Percentiles rank a stretch among this genome's conserved stretches.
phyloP scores from a whole-genome alignment of 1,139 yeast species.

The Blastobotrys ciferrii region DNA sequence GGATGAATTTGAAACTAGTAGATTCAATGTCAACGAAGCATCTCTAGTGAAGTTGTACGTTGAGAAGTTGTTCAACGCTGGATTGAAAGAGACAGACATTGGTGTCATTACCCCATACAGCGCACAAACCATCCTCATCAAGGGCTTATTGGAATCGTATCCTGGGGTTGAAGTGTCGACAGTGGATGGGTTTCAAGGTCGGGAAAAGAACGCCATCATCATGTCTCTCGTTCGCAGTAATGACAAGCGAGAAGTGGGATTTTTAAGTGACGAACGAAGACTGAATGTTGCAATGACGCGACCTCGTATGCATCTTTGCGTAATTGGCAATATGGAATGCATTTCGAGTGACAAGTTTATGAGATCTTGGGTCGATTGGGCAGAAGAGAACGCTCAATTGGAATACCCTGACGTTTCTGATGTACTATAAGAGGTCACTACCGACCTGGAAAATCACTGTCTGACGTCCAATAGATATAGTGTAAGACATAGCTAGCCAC shows the following conservation, averaged over 20 bases:
- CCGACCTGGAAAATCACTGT: too few species aligned
- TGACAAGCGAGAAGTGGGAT: conserved; percentile 64
- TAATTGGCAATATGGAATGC: conserved; percentile 81
- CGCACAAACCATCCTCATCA: conserved; percentile 73
- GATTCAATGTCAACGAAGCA: conserved; percentile 74
- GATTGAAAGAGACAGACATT: conserved; percentile 45
- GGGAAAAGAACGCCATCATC: conserved; percentile 83
- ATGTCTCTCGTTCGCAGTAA: conserved; percentile 82
- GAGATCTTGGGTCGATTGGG: conserved; percentile 67
- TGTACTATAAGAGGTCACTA: conserved; percentile 18
- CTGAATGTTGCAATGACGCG: conserved; percentile 91
- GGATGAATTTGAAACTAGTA: conserved; percentile 39
- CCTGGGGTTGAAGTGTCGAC: conserved; percentile 76
- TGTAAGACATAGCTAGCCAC: too few species aligned
- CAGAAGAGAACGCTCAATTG: conserved; percentile 64
- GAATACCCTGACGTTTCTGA: conserved; percentile 58
- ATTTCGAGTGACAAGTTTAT: conserved; percentile 51
- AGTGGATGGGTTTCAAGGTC: conserved; percentile 90
- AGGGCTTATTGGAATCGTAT: conserved; percentile 43
- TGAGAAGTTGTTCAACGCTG: conserved; percentile 49
- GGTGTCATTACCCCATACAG: conserved; percentile 88
- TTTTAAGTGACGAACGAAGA: conserved; percentile 60
- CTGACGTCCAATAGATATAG: too few species aligned
- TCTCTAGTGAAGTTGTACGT: conserved; percentile 59
- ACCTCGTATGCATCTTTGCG: conserved; percentile 79